phyloP scores from a whole-genome alignment of 768 basidiomycete species.

The Rhodocollybia butyracea region DNA sequence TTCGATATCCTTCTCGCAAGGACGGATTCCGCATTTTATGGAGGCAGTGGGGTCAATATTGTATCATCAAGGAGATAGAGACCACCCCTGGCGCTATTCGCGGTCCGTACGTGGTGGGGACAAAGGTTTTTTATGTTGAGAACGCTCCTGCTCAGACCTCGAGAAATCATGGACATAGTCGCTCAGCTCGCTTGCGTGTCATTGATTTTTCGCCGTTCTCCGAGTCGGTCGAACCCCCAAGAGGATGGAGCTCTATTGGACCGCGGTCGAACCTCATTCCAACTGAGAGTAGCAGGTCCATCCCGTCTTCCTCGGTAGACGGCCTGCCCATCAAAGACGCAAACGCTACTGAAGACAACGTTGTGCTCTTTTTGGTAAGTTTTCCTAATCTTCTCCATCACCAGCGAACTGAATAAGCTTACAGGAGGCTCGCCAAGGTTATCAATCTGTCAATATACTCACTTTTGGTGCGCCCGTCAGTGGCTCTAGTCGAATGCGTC shows the following conservation, averaged over 20 bases:
- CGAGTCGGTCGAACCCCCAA: constrained; percentile 24
- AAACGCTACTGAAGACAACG: constrained; percentile 57
- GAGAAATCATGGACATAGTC: neutral
- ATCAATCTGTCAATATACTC: constrained; percentile 41
- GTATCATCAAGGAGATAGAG: constrained; percentile 41
- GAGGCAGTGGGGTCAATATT: constrained; percentile 53
- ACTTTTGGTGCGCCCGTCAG: constrained; percentile 37
- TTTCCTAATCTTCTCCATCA: neutral
- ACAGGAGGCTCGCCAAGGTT: constrained; percentile 36
- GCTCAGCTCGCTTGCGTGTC: constrained; percentile 26
- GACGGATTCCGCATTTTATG: constrained; percentile 47
- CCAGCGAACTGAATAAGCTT: neutral
- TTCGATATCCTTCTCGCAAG: constrained; percentile 38
- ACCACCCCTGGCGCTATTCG: constrained; percentile 25
- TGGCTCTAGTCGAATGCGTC: neutral
- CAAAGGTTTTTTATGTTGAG: constrained; percentile 45
- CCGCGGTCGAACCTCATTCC: constrained; percentile 37
- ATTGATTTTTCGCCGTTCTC: constrained; percentile 46
- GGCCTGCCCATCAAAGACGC: constrained; percentile 46
- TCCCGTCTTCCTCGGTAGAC: constrained; percentile 43
- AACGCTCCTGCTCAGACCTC: constrained; percentile 9
- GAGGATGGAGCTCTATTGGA: constrained; percentile 40
- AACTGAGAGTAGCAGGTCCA: constrained; percentile 37
- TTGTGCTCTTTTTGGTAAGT: constrained; percentile 54
- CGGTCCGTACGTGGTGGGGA: constrained; percentile 44